Percentiles rank a stretch among this genome's conserved stretches.
phyloP scores from a whole-genome alignment of 164 flowering plant species.

The Amborella trichopoda region DNA sequence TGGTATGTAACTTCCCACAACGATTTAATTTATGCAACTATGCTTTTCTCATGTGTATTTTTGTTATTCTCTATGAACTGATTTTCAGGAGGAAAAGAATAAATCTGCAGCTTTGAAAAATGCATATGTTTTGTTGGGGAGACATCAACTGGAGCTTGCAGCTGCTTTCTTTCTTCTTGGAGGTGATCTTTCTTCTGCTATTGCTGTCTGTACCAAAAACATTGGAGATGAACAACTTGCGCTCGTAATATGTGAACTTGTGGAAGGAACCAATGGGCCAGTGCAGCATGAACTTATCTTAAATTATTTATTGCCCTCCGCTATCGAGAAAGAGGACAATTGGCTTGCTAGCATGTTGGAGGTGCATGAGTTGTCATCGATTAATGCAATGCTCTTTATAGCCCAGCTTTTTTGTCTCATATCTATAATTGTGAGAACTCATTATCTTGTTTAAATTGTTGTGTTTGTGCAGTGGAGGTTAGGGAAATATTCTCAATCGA shows the following conservation, averaged over 20 bases:
- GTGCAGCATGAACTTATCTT: slow-evolving; percentile 52
- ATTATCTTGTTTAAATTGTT: slow-evolving; percentile 1
- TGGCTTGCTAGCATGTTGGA: slow-evolving; percentile 83
- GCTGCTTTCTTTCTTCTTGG: slow-evolving; percentile 93
- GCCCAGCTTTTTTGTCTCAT: no score
- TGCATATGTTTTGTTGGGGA: slow-evolving; percentile 95
- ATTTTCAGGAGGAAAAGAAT: slow-evolving; percentile 77
- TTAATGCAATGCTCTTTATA: no score
- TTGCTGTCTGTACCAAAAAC: slow-evolving; percentile 74
- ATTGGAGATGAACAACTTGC: slow-evolving; percentile 97
- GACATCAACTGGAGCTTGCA: slow-evolving; percentile 93
- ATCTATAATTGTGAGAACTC: no score
- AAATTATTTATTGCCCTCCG: slow-evolving; percentile 63
- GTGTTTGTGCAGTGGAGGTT: slow-evolving; percentile 67
- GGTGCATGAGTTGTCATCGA: slow-evolving; percentile 25
- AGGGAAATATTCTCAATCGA: slow-evolving; percentile 65
- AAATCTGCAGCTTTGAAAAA: slow-evolving; percentile 95
- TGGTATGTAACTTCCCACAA: no score
- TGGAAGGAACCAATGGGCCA: slow-evolving; percentile 72
- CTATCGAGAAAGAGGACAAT: slow-evolving; percentile 60
- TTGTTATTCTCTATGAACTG: no score
- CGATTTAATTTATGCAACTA: no score
- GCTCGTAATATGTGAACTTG: slow-evolving; percentile 78
- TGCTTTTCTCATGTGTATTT: no score
- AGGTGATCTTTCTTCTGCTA: slow-evolving; percentile 84